phyloP scores from a whole-genome alignment of 345 rosid species.

The Angophora floribunda region DNA sequence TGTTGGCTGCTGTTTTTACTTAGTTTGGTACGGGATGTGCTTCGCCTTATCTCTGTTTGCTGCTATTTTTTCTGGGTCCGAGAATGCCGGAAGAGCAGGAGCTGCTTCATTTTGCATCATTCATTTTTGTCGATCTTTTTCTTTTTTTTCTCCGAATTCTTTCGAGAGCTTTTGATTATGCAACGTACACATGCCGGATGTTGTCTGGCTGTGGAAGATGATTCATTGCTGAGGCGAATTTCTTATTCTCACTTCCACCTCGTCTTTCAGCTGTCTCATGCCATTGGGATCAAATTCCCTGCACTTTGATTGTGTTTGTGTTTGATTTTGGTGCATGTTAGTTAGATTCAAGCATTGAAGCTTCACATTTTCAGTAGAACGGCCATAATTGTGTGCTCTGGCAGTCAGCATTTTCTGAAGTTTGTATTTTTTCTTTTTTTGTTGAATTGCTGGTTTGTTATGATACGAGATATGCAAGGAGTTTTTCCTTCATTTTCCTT shows the following conservation, averaged over 20 bases:
- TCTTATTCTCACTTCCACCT: not conserved
- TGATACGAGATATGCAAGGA: not conserved
- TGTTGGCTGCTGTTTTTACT: not conserved
- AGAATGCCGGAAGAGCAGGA: not conserved
- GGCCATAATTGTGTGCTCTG: not conserved
- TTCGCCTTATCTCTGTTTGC: not conserved
- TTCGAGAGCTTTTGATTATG: not conserved
- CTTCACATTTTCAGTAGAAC: not conserved
- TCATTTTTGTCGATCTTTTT: not conserved
- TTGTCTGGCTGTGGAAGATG: not conserved
- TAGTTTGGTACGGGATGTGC: not conserved
- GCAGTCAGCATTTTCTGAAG: not conserved
- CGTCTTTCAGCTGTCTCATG: not conserved
- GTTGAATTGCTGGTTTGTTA: not conserved
- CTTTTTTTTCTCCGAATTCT: not conserved
- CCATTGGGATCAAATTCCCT: not conserved
- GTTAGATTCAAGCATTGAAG: not conserved
- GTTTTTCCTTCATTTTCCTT: not conserved
- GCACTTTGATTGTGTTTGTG: not conserved
- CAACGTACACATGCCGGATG: not conserved
- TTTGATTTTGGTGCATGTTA: not conserved
- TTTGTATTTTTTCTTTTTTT: not conserved
- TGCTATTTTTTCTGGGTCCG: not conserved
- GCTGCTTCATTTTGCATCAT: not conserved
- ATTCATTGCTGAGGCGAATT: not conserved